Conservation (phyloP, 1,284 basidiomycete genomes). For the Stereum hirsutum region DNA sequence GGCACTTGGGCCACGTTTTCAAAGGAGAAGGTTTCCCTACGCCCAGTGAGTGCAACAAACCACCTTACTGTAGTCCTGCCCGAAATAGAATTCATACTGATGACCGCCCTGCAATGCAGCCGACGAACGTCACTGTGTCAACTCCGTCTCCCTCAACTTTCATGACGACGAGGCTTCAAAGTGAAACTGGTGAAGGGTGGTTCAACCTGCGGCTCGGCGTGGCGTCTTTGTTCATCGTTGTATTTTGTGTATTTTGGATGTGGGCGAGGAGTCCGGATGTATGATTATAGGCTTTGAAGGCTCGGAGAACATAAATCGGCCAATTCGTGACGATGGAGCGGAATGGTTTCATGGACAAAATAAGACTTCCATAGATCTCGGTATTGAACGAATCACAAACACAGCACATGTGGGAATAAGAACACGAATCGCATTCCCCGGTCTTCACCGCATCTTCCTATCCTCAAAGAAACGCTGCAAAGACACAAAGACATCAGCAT, state of each 20-base stretch:
- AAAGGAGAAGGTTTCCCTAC: constrained; percentile 77
- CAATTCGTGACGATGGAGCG: too few species aligned
- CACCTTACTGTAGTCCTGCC: constrained; percentile 15
- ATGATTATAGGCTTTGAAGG: too few species aligned
- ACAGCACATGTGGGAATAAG: too few species aligned
- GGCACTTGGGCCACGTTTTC: constrained; percentile 92
- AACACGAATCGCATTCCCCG: too few species aligned
- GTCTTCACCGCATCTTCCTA: constrained; percentile 63
- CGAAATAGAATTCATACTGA: constrained; percentile 10
- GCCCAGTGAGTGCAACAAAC: constrained; percentile 41
- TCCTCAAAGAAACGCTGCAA: constrained; percentile 81
- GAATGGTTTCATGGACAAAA: too few species aligned
- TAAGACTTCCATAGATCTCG: too few species aligned
- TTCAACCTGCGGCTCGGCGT: background rate
- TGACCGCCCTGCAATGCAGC: constrained; percentile 27
- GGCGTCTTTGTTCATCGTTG: too few species aligned
- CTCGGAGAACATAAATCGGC: too few species aligned
- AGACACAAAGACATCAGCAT: constrained; percentile 8
- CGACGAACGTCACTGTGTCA: constrained; percentile 86
- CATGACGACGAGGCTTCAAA: constrained; percentile 41
- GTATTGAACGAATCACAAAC: too few species aligned
- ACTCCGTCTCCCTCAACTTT: constrained; percentile 83
- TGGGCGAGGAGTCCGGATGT: too few species aligned
- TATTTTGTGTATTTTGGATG: too few species aligned
- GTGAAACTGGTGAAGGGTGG: background rate